Evolutionary conservation across 148 eudicot species (phyloP).

Genomic region (Fallopia convolvulus): DNA sequence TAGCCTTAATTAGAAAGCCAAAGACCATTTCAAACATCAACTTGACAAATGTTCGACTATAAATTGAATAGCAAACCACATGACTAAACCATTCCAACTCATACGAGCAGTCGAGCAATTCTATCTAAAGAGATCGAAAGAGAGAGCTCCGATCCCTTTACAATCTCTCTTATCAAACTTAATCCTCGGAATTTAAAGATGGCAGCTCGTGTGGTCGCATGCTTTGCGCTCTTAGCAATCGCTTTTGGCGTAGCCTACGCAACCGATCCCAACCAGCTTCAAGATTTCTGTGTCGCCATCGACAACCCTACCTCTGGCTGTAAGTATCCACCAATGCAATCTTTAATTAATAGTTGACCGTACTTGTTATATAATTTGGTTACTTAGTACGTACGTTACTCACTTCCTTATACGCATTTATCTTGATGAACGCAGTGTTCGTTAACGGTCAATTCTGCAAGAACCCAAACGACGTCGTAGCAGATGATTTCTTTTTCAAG

Average conservation of each 20-base stretch:
- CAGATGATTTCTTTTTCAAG: constrained; percentile 19
- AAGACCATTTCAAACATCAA: not conserved
- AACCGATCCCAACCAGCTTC: not conserved
- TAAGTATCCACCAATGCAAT: not conserved
- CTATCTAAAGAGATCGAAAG: not conserved
- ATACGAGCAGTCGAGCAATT: not conserved
- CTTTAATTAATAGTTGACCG: too few relatives aligned
- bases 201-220: not conserved
- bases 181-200: not conserved
- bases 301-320: not conserved
- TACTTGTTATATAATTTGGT: too few relatives aligned
- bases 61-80: not conserved
- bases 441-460: constrained; percentile 13
- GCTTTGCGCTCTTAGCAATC: not conserved
- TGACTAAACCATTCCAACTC: not conserved
- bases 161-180: not conserved
- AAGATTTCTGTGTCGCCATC: constrained; percentile 1
- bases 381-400: not conserved
- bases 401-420: not conserved
- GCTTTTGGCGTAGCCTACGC: not conserved
- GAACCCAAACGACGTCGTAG: constrained; percentile 10
- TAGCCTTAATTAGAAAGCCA: not conserved
- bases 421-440: constrained; percentile 3
- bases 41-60: not conserved
- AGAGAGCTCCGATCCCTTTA: not conserved